Evolutionary conservation across 306 rosid species (phyloP).

Genomic region (Trifolium dubium): DNA sequence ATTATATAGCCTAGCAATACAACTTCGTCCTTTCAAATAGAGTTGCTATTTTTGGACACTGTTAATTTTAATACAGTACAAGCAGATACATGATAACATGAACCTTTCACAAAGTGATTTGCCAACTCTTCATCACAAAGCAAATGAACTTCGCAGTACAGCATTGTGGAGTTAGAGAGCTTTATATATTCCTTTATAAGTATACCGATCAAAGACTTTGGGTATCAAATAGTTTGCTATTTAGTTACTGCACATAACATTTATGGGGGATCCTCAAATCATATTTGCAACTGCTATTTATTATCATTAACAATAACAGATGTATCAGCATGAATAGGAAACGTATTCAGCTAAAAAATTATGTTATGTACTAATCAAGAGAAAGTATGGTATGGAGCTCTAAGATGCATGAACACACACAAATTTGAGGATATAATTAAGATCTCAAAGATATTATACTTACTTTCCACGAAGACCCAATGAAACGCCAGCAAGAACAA

Average conservation of each 20-base stretch:
- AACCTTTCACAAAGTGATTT: neutral
- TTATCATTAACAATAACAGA: conserved; percentile 1
- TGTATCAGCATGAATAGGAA: conserved; percentile 4
- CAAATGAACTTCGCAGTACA: neutral
- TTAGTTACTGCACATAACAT: neutral
- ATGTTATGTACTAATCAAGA: conserved; percentile 1
- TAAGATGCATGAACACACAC: neutral
- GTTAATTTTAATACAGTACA: no score
- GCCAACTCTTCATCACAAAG: conserved; percentile 29
- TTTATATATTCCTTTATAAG: neutral
- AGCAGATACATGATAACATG: no score
- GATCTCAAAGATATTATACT: conserved; percentile 42
- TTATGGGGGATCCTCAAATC: neutral
- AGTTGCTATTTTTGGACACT: no score
- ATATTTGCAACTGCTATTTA: neutral
- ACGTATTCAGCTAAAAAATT: conserved; percentile 9
- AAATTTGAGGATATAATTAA: conserved; percentile 18
- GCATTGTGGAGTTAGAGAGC: neutral
- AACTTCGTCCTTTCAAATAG: no score
- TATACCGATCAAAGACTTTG: neutral
- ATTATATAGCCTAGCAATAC: neutral
- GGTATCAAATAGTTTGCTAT: neutral
- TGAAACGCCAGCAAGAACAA: conserved; percentile 92
- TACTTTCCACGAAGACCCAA: conserved; percentile 94
- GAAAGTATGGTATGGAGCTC: neutral